phyloP scores from a whole-genome alignment of 2,329 filamentous ascomycete genomes.

The Sporothrix pseudoabietina region DNA sequence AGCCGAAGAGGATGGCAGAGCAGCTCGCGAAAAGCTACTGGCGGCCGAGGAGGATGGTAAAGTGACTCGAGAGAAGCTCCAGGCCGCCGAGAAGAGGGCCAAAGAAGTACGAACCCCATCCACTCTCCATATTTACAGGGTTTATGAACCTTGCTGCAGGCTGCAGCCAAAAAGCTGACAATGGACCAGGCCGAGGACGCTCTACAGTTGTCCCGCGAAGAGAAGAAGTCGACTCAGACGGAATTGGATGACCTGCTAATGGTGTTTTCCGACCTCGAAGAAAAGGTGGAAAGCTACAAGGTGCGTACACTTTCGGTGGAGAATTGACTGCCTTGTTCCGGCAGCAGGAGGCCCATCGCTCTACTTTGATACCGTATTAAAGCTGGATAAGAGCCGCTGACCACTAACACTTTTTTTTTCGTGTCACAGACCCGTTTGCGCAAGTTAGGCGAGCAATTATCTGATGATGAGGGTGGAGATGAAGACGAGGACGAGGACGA shows the following conservation, averaged over 20 bases:
- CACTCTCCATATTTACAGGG: too few species aligned
- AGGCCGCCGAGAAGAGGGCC: conserved; percentile 40
- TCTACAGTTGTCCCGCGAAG: conserved; percentile 58
- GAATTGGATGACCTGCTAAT: conserved; percentile 81
- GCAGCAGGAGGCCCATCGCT: background rate
- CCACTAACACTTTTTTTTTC: conserved; percentile 17
- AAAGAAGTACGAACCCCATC: conserved; percentile 33
- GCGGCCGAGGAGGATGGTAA: conserved; percentile 35
- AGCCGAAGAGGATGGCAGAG: conserved; percentile 37
- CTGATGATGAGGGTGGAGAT: conserved; percentile 67
- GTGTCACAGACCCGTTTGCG: conserved; percentile 57
- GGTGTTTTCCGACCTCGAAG: conserved; percentile 78
- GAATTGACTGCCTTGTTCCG: conserved; percentile 4
- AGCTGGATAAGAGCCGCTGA: background rate
- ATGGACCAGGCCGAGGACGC: conserved; percentile 40
- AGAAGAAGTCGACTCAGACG: conserved; percentile 64
- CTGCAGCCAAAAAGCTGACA: background rate
- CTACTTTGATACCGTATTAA: background rate
- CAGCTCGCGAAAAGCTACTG: conserved; percentile 40
- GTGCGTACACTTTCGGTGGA: conserved; percentile 46
- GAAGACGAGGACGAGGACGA: conserved; percentile 34
- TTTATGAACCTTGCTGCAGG: background rate
- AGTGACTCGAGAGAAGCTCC: conserved; percentile 39
- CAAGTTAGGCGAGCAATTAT: conserved; percentile 69
- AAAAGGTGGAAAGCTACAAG: conserved; percentile 75